Conservation (phyloP, 768 basidiomycete genomes). For the Suillus subalutaceus region DNA sequence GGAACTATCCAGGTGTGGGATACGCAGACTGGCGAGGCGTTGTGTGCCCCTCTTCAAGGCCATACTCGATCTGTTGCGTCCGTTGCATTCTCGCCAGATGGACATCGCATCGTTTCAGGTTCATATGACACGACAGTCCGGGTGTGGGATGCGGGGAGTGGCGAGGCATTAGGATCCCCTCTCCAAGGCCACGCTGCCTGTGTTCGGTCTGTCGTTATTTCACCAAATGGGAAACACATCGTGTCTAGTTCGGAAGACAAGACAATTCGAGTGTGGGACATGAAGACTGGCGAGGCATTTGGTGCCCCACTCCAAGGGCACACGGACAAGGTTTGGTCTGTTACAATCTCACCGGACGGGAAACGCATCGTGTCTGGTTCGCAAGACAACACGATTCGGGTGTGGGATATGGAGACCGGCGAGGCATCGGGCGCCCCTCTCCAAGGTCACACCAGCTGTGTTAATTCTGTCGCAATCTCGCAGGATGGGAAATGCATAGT, state of each 20-base stretch:
- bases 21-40: neutral
- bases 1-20: conserved; percentile 10
- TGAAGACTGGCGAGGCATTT: neutral
- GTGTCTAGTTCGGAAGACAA: neutral
- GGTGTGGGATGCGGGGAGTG: conserved; percentile 12
- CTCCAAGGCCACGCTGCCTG: neutral
- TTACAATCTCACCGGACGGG: conserved; percentile 3
- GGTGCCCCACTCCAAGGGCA: neutral
- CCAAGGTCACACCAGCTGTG: conserved; percentile 7
- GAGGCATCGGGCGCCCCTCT: neutral
- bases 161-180: neutral
- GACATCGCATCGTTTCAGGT: conserved; percentile 15
- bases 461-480: conserved; percentile 14
- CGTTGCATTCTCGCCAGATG: conserved; percentile 9
- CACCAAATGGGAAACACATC: neutral
- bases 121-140: conserved; percentile 17
- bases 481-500: neutral
- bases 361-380: conserved; percentile 8
- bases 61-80: neutral
- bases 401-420: conserved; percentile 8
- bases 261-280: too few species aligned
- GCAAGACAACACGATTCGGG: neutral
- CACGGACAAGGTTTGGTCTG: neutral
- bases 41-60: neutral
- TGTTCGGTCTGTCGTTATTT: conserved; percentile 2